phyloP scores from a whole-genome alignment of 75 land plant genomes.

The Pinus albicaulis region DNA sequence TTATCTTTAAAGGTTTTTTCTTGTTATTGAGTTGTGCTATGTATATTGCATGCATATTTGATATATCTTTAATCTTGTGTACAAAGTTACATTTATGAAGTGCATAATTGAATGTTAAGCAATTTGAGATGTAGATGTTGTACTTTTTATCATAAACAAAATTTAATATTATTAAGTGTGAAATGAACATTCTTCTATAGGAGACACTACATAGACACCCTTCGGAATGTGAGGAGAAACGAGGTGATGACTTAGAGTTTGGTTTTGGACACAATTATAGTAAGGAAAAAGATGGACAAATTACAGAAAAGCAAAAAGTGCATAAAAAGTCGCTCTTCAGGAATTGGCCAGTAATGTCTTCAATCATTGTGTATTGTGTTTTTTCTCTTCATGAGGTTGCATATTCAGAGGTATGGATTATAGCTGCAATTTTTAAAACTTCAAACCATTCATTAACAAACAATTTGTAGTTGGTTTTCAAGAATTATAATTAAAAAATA shows the following conservation, averaged over 20 bases:
- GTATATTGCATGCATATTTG: too few relatives aligned
- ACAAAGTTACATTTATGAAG: too few relatives aligned
- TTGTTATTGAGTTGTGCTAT: too few relatives aligned
- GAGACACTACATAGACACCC: neutral
- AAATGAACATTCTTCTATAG: neutral
- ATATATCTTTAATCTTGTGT: too few relatives aligned
- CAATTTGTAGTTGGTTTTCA: neutral
- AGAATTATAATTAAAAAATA: too few relatives aligned
- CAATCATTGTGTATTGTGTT: conserved; percentile 40
- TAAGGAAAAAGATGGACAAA: neutral
- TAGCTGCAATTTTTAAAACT: neutral
- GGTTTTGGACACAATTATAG: neutral
- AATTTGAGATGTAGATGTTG: too few relatives aligned
- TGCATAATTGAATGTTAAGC: too few relatives aligned
- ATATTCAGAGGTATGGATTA: conserved; percentile 46
- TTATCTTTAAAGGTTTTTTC: too few relatives aligned
- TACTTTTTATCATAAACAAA: too few relatives aligned
- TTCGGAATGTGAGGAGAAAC: neutral
- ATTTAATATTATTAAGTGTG: too few relatives aligned
- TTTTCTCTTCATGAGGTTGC: conserved; percentile 52
- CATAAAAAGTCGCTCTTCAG: conserved; percentile 17
- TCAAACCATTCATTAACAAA: neutral
- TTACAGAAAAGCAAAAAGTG: neutral
- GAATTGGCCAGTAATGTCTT: conserved; percentile 40
- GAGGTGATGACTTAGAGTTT: conserved; percentile 6